Base-by-base conservation (phyloP, 768 basidiomycete genomes). In the Grammothele lineata region DNA sequence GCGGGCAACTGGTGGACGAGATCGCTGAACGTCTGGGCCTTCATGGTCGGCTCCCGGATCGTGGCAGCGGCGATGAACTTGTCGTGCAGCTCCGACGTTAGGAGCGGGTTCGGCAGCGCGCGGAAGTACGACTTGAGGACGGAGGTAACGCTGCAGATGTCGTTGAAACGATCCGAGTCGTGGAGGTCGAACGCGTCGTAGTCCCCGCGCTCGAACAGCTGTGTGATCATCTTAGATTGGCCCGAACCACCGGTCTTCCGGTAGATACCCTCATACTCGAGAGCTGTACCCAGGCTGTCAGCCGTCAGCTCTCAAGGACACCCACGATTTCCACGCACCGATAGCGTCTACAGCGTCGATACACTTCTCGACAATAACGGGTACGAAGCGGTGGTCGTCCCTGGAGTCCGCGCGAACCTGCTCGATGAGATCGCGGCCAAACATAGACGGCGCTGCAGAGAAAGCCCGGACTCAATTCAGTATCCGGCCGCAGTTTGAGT, bases 241-340 rank as follows among this genome's bases (percentile, higher is more conserved):
- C 87, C 78, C 23, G 88, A 83, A 3, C 96, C 96, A 24, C 96
- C 96, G 0, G 86, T 92, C 71, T 99, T 99, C 53, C 96, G 91
- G 66, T 99, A 99, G 54, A 99, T 92, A 10, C 96, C 96, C 65
- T 99, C 96, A 60, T 93, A 93, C 49, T 96, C 92, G 69, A 97
- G 76, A 4, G 89, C 94, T 90, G 41, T 23, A 22, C 11, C 26
- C 19, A 14, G 8, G 15, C 33, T n/a, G n/a, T n/a, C n/a, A n/a
- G n/a, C n/a, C n/a, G n/a, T n/a, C n/a, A n/a, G n/a, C n/a, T n/a
- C n/a, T n/a, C n/a, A n/a, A n/a, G n/a, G n/a, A n/a, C n/a, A n/a
- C n/a, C n/a, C 8, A 32, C 30, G 30, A 32, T 9, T 9, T 32
- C 15, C 8, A 67, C 85, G 45, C 54, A 93, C 92, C 94, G 50